phyloP scores from a whole-genome alignment of 2,329 filamentous ascomycete species.

The Akanthomyces lecanii region DNA sequence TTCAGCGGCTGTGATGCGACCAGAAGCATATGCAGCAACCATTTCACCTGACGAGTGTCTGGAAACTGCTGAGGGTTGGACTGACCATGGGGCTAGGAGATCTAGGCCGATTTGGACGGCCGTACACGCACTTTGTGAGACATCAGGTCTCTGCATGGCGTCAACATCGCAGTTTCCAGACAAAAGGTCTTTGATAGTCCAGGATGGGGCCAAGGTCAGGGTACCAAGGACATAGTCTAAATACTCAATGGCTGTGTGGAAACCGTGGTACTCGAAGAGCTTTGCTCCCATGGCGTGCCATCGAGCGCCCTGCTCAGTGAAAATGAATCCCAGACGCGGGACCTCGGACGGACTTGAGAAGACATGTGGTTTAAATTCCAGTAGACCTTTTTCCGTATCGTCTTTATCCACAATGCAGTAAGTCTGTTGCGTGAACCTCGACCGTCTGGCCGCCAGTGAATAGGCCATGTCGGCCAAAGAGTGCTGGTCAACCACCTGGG shows the following conservation, averaged over 20 bases:
- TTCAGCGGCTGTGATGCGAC: slow-evolving; percentile 17
- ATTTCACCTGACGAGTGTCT: slow-evolving; percentile 43
- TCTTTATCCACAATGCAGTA: neutral
- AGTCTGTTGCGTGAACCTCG: neutral
- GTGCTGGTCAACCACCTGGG: neutral
- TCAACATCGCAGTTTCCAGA: neutral
- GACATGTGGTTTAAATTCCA: no score
- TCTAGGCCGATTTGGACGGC: slow-evolving; percentile 40
- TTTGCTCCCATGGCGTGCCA: slow-evolving; percentile 29
- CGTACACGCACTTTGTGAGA: slow-evolving; percentile 36
- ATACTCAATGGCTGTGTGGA: slow-evolving; percentile 24
- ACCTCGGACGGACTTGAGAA: no score
- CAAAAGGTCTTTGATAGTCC: neutral
- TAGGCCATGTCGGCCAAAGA: neutral
- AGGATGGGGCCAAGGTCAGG: neutral
- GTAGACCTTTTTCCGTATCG: neutral
- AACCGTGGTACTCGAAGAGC: slow-evolving; percentile 26
- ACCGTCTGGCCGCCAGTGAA: neutral
- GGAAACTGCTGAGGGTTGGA: slow-evolving; percentile 32
- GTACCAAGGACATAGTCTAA: neutral
- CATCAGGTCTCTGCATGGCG: slow-evolving; percentile 26
- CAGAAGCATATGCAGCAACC: slow-evolving; percentile 37
- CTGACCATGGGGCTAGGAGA: slow-evolving; percentile 35
- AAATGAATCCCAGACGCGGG: slow-evolving; percentile 19
- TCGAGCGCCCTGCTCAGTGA: slow-evolving; percentile 32